Evolutionary conservation across 2,329 filamentous ascomycete species (phyloP).

Genomic region (Calcarisporium arbuscula): DNA sequence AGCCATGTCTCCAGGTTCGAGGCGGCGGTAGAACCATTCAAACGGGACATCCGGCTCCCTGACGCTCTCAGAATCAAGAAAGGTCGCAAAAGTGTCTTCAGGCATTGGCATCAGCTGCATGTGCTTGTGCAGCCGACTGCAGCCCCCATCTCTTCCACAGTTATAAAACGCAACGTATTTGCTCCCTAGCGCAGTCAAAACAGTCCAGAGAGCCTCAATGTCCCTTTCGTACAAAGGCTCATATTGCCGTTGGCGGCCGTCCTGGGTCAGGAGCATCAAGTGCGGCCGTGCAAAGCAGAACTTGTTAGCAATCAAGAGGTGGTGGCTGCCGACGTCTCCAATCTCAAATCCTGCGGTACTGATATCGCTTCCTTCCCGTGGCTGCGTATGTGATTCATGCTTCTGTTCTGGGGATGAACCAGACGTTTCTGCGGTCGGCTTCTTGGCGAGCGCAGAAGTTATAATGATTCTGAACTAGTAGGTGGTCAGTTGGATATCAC

Average conservation of each 20-base stretch:
- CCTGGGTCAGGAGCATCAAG: constrained; percentile 37
- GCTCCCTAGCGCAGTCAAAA: constrained; percentile 20
- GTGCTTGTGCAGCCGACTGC: constrained; percentile 43
- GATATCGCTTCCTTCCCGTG: constrained; percentile 32
- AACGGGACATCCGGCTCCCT: constrained; percentile 24
- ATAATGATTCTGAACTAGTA: constrained; percentile 9
- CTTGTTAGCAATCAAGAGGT: constrained; percentile 41
- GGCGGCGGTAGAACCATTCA: constrained; percentile 24
- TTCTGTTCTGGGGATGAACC: neutral
- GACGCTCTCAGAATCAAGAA: constrained; percentile 14
- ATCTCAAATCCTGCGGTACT: constrained; percentile 35
- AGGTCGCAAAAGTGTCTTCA: constrained; percentile 14
- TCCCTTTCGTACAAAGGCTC: constrained; percentile 34
- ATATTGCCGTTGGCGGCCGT: constrained; percentile 40
- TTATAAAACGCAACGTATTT: constrained; percentile 39
- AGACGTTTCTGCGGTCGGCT: constrained; percentile 4
- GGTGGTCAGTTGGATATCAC: neutral
- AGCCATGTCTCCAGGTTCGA: constrained; percentile 19
- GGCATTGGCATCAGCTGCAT: constrained; percentile 33
- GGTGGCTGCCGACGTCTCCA: constrained; percentile 29
- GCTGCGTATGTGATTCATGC: neutral
- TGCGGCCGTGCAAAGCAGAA: constrained; percentile 43
- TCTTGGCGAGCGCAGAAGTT: constrained; percentile 6
- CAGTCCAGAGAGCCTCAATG: constrained; percentile 27
- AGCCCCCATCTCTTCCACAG: constrained; percentile 36